phyloP scores from a whole-genome alignment of 306 rosid genomes.

The Pterocarpus macrocarpus region DNA sequence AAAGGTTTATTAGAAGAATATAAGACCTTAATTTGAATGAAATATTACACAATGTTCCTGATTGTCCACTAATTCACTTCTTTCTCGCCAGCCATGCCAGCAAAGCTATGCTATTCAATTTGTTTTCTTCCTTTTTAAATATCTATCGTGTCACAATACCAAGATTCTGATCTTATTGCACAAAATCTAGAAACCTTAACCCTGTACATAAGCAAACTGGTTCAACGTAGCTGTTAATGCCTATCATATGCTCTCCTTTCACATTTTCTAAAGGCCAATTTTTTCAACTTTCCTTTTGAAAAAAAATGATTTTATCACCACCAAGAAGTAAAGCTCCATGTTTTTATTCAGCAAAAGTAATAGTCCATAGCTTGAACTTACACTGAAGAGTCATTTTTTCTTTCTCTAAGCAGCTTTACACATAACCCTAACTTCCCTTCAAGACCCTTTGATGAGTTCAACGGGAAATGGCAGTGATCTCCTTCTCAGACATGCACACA shows the following conservation, averaged over 20 bases:
- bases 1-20: constrained; percentile 13
- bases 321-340: constrained; percentile 41
- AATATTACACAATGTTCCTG: constrained; percentile 24
- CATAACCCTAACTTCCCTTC: constrained; percentile 7
- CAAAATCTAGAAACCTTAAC: constrained; percentile 18
- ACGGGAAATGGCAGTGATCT: constrained; percentile 52
- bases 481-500: constrained; percentile 67
- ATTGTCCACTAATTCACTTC: constrained; percentile 51
- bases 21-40: constrained; percentile 37
- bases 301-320: constrained; percentile 37
- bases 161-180: constrained; percentile 29
- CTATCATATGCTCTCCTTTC: constrained; percentile 37
- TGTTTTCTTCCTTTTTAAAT: constrained; percentile 3
- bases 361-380: constrained; percentile 47
- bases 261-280: constrained; percentile 31
- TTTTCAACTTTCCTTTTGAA: constrained; percentile 30
- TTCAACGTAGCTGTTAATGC: constrained; percentile 38
- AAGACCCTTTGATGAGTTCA: constrained; percentile 16
- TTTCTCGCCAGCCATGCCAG: constrained; percentile 43
- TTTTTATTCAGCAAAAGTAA: constrained; percentile 33
- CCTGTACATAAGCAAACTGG: constrained; percentile 8
- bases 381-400: constrained; percentile 47
- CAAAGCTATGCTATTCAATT: constrained; percentile 37
- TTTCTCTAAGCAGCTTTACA: constrained; percentile 41
- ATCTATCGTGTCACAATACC: constrained; percentile 9